These are phyloP conservation scores for Leishmania tropica DNA, from an alignment of 208 protist genomes.

Conservation along the genomic window DNA sequence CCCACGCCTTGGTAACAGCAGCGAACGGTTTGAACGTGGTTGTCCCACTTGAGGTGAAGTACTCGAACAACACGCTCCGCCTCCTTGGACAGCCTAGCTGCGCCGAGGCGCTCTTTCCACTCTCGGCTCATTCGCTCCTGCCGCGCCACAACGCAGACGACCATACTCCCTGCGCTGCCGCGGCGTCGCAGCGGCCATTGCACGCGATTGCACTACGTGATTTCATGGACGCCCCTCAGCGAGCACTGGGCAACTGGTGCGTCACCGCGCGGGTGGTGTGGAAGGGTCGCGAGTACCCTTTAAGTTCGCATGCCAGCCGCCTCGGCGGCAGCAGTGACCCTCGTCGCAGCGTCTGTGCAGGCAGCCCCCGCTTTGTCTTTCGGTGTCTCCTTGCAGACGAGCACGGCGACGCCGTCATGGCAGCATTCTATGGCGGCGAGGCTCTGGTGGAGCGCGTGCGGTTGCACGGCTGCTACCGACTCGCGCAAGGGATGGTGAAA, in stretches of 20 bases:
- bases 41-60: conserved; percentile 44
- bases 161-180: background rate
- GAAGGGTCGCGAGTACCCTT: conserved; percentile 38
- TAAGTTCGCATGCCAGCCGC: conserved; percentile 1
- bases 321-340: conserved; percentile 3
- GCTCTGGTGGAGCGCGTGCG: conserved; percentile 26
- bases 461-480: conserved; percentile 34
- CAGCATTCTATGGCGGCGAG: conserved; percentile 26
- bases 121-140: conserved; percentile 52
- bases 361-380: conserved; percentile 28
- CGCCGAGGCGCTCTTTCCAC: conserved; percentile 35
- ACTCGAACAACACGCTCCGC: conserved; percentile 43
- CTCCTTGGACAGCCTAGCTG: conserved; percentile 61
- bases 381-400: conserved; percentile 60
- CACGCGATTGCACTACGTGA: conserved; percentile 40
- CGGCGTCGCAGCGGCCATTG: conserved; percentile 1
- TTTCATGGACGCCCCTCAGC: conserved; percentile 39
- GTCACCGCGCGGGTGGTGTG: conserved; percentile 62
- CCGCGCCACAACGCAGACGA: conserved; percentile 4
- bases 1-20: conserved; percentile 55
- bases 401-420: conserved; percentile 52
- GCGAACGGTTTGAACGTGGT: conserved; percentile 76
- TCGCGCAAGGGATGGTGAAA: conserved; percentile 30
- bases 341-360: background rate
- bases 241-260: conserved; percentile 43